phyloP scores from a whole-genome alignment of 371 early-diverging fungal species.

The Mucor saturninus region DNA sequence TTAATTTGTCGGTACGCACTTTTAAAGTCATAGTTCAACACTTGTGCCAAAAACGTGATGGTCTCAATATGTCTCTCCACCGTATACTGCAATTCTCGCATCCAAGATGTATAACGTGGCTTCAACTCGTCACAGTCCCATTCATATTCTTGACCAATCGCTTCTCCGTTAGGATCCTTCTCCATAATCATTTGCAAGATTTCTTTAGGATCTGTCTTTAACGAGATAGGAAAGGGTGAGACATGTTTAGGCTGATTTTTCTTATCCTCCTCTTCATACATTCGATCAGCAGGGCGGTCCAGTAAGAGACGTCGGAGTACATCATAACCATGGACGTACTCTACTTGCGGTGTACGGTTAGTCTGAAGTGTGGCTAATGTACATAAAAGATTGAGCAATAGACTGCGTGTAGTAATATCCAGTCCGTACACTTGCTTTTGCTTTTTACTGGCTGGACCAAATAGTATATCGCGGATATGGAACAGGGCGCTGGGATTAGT shows the following conservation, averaged over 20 bases:
- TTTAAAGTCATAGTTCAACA: slow-evolving; percentile 52
- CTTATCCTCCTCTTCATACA: slow-evolving; percentile 28
- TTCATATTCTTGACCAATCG: slow-evolving; percentile 27
- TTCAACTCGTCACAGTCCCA: slow-evolving; percentile 18
- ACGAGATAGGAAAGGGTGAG: slow-evolving; percentile 46
- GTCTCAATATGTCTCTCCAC: slow-evolving; percentile 55
- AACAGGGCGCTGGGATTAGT: slow-evolving; percentile 41
- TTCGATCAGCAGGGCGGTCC: slow-evolving; percentile 36
- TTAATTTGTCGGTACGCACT: slow-evolving; percentile 52
- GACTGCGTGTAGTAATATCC: slow-evolving; percentile 42
- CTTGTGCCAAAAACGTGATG: slow-evolving; percentile 50
- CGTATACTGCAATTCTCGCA: slow-evolving; percentile 52
- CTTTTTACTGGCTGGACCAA: slow-evolving; percentile 46
- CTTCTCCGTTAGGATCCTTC: slow-evolving; percentile 28
- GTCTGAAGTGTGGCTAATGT: slow-evolving; percentile 52
- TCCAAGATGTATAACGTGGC: slow-evolving; percentile 58
- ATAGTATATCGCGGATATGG: slow-evolving; percentile 52
- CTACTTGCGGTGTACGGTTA: slow-evolving; percentile 18
- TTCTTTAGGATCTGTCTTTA: slow-evolving; percentile 50
- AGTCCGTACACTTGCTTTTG: slow-evolving; percentile 47
- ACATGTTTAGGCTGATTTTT: slow-evolving; percentile 19
- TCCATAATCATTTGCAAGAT: slow-evolving; percentile 45
- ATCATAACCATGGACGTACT: slow-evolving; percentile 56
- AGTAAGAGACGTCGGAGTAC: slow-evolving; percentile 46
- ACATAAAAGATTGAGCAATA: slow-evolving; percentile 45